A percentile compares a stretch with the other conserved stretches of the same genome.
Evolutionary conservation across 2,329 filamentous ascomycete genomes (phyloP).

Genomic region (Calonectria henricotiae): DNA sequence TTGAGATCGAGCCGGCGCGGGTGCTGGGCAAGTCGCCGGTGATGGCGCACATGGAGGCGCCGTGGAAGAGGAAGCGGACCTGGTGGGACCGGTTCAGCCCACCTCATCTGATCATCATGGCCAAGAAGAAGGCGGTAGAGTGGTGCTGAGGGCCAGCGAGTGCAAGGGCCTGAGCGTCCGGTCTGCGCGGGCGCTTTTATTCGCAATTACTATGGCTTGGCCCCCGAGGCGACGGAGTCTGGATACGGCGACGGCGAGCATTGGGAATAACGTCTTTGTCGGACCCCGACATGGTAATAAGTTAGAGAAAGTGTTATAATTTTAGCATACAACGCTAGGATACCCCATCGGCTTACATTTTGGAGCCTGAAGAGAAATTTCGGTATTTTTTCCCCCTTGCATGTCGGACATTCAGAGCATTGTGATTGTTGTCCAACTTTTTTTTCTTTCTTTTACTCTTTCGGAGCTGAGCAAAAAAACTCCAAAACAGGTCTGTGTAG

Average conservation of each 20-base stretch:
- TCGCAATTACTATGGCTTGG: conserved; percentile 33
- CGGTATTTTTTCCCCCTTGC: conserved; percentile 3
- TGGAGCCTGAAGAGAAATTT: conserved; percentile 14
- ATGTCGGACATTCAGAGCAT: conserved; percentile 1
- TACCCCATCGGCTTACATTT: conserved; percentile 25
- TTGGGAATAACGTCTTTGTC: conserved; percentile 21
- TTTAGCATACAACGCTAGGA: conserved; percentile 37
- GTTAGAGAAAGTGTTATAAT: conserved; percentile 30
- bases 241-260: conserved; percentile 1
- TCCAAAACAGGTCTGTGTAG: background rate
- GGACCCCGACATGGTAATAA: conserved; percentile 19
- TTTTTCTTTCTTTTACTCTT: background rate
- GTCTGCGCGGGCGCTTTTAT: background rate
- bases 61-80: conserved; percentile 31
- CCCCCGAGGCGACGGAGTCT: background rate
- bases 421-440: background rate
- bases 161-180: conserved; percentile 4
- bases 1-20: conserved; percentile 37
- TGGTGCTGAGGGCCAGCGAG: conserved; percentile 26
- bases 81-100: conserved; percentile 38
- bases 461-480: background rate
- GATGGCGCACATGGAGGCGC: background rate
- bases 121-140: conserved; percentile 33
- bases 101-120: conserved; percentile 34
- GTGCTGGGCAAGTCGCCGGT: conserved; percentile 16